Conservation (phyloP, 2,329 filamentous ascomycete species). For the Sporothrix sp. region DNA sequence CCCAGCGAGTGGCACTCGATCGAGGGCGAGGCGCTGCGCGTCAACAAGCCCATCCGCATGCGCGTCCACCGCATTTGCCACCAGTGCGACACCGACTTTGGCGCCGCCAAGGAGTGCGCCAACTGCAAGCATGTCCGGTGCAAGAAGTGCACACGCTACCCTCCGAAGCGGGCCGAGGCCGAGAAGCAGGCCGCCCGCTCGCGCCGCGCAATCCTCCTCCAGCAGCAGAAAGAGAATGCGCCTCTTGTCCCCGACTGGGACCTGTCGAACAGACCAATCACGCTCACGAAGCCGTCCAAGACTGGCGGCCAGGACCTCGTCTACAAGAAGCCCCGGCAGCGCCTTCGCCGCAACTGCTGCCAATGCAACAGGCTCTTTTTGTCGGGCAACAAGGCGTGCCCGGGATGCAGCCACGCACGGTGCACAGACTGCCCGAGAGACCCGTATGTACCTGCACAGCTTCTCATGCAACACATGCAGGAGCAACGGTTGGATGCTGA, state of each 20-base stretch:
- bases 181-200: constrained; percentile 44
- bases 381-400: constrained; percentile 51
- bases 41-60: constrained; percentile 70
- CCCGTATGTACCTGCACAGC: constrained; percentile 47
- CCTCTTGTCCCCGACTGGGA: constrained; percentile 44
- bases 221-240: constrained; percentile 48
- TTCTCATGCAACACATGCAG: too few relatives aligned
- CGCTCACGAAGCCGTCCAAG: constrained; percentile 54
- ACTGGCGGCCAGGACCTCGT: constrained; percentile 61
- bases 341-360: constrained; percentile 68
- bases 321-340: constrained; percentile 60
- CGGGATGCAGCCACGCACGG: constrained; percentile 58
- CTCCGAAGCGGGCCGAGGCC: constrained; percentile 52
- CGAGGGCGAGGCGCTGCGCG: constrained; percentile 48
- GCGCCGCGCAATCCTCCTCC: constrained; percentile 38
- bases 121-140: constrained; percentile 74
- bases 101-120: constrained; percentile 60
- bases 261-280: constrained; percentile 34
- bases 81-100: constrained; percentile 66
- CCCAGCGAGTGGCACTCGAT: constrained; percentile 43
- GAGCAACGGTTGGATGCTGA: too few relatives aligned
- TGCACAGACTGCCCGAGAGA: constrained; percentile 75
- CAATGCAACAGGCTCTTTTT: constrained; percentile 57
- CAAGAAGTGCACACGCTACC: constrained; percentile 68
- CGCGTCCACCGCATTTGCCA: constrained; percentile 73